Evolutionary conservation across 768 basidiomycete genomes (phyloP), one percentile per base, ranked within the genome.

Genomic region (Sporobolomyces phaffii): DNA sequence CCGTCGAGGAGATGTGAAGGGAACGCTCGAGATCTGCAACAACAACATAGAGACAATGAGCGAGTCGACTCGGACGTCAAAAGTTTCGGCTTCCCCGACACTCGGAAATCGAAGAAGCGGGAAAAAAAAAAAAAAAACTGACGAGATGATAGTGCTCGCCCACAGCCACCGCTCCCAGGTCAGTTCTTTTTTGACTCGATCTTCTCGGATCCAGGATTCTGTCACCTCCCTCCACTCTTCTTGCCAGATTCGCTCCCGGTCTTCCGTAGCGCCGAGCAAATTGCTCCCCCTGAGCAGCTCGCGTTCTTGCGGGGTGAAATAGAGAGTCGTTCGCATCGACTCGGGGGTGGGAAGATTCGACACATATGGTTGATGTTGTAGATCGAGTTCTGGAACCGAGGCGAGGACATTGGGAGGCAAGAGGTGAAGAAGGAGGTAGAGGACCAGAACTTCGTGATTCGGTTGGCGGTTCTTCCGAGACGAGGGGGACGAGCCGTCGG

Each of bases 11-110:
- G 78, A 10, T 85, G 84, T 0, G 92, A 96, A 0, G 92, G 90
- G 74, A 96, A 97, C 0, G 91, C 88, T 57, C 93, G 84, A 1
- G 92, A 93, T 1, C 90, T 90, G 60, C 33, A n/a, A n/a, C n/a
- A n/a, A n/a, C n/a, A n/a, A n/a, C n/a, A n/a, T n/a, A n/a, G n/a
- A n/a, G n/a, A n/a, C n/a, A n/a, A n/a, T n/a, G n/a, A n/a, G n/a
- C n/a, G n/a, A n/a, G n/a, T n/a, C n/a, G n/a, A n/a, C n/a, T n/a
- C n/a, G n/a, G n/a, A n/a, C n/a, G n/a, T n/a, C n/a, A n/a, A n/a
- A n/a, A n/a, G n/a, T n/a, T n/a, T n/a, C n/a, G n/a, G n/a, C n/a
- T n/a, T n/a, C n/a, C n/a, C n/a, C n/a, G n/a, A n/a, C n/a, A n/a
- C n/a, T n/a, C n/a, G n/a, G n/a, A n/a, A n/a, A n/a, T n/a, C n/a